phyloP scores from a whole-genome alignment of 2,329 filamentous ascomycete genomes.

The Penicillium sp. region DNA sequence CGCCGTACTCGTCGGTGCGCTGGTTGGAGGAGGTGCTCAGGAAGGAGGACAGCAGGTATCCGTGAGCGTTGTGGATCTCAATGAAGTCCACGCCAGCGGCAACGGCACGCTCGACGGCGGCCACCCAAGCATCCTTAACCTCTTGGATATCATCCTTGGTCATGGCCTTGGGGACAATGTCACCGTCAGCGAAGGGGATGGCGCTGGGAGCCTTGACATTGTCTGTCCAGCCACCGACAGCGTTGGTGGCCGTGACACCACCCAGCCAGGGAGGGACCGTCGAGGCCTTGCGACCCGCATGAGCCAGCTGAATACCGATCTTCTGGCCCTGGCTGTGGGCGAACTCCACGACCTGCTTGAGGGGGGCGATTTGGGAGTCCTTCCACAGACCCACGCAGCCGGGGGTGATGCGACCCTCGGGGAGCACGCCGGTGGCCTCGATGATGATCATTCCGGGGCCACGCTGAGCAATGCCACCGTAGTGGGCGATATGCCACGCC shows the following conservation, averaged over 20 bases:
- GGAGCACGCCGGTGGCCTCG: conserved; percentile 76
- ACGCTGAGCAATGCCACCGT: conserved; percentile 76
- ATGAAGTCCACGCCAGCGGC: conserved; percentile 75
- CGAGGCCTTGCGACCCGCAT: conserved; percentile 71
- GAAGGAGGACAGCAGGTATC: conserved; percentile 75
- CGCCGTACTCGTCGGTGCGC: conserved; percentile 62
- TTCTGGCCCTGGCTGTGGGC: conserved; percentile 78
- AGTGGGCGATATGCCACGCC: conserved; percentile 80
- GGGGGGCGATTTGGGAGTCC: conserved; percentile 76
- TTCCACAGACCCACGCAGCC: conserved; percentile 69
- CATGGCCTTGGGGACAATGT: conserved; percentile 69
- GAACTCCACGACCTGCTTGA: conserved; percentile 73
- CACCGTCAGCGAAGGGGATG: conserved; percentile 65
- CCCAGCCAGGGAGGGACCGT: conserved; percentile 59
- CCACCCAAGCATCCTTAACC: conserved; percentile 66
- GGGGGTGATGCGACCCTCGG: conserved; percentile 82
- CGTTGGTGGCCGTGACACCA: conserved; percentile 50
- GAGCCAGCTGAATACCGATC: conserved; percentile 79
- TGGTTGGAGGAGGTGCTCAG: conserved; percentile 70
- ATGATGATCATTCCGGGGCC: conserved; percentile 78
- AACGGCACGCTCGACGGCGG: conserved; percentile 63
- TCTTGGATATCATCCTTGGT: conserved; percentile 69
- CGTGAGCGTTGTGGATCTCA: conserved; percentile 79
- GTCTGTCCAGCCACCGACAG: conserved; percentile 59
- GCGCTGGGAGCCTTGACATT: conserved; percentile 63